These are phyloP conservation scores for Pythium guiyangense DNA, from an alignment of 352 stramenopile genomes.

Conservation along the genomic window DNA sequence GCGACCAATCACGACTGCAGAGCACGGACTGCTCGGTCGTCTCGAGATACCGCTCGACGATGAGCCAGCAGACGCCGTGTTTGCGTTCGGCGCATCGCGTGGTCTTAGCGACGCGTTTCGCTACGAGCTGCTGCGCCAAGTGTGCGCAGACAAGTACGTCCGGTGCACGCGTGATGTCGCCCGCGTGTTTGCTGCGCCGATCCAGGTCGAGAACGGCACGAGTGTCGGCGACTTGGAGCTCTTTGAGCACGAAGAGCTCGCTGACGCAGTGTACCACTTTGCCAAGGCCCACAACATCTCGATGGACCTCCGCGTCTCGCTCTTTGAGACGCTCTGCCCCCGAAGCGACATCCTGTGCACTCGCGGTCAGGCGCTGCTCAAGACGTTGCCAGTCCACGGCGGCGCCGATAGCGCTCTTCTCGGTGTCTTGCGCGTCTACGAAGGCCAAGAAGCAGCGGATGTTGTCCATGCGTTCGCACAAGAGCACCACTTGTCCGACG, in stretches of 20 bases:
- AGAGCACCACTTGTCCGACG: slow-evolving; percentile 31
- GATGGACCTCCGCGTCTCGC: slow-evolving; percentile 28
- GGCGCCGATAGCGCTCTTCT: slow-evolving; percentile 19
- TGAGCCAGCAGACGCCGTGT: slow-evolving; percentile 53
- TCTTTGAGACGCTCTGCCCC: slow-evolving; percentile 58
- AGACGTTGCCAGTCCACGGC: slow-evolving; percentile 32
- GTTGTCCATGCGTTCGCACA: slow-evolving; percentile 63
- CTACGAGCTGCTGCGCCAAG: slow-evolving; percentile 32
- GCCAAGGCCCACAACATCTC: slow-evolving; percentile 44
- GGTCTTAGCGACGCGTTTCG: slow-evolving; percentile 34
- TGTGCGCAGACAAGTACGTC: slow-evolving; percentile 55
- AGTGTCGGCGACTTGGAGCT: slow-evolving; percentile 31
- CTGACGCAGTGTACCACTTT: slow-evolving; percentile 62
- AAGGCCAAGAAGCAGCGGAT: slow-evolving; percentile 74
- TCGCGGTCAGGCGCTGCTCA: slow-evolving; percentile 47
- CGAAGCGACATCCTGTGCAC: slow-evolving; percentile 54
- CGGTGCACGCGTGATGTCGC: slow-evolving; percentile 36
- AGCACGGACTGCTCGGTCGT: slow-evolving; percentile 26
- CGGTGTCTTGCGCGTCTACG: slow-evolving; percentile 49
- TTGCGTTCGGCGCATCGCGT: slow-evolving; percentile 35
- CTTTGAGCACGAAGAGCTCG: slow-evolving; percentile 64
- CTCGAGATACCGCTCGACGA: slow-evolving; percentile 44
- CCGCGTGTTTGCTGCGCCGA: slow-evolving; percentile 47
- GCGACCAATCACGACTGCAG: slow-evolving; percentile 24
- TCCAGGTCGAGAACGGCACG: slow-evolving; percentile 47